These are phyloP conservation scores for Neofusicoccum sp. DNA, from an alignment of 2,329 filamentous ascomycete species.

Conservation along the genomic window DNA sequence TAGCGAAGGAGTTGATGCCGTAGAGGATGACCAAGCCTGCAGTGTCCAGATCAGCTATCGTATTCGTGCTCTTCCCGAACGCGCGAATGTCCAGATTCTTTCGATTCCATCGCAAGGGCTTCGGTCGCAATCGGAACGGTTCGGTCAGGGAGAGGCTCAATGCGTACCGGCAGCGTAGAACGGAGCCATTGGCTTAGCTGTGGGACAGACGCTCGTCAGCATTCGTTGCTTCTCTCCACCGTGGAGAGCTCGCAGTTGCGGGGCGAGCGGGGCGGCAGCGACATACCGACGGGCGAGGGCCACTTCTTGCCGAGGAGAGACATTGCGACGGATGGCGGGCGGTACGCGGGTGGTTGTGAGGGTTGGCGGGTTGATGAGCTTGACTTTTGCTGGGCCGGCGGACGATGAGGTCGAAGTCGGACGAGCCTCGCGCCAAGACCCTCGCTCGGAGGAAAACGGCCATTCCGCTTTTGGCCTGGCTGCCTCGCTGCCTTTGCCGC, in stretches of 20 bases:
- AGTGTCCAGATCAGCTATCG: not conserved
- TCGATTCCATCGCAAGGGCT: not conserved
- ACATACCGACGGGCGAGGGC: constrained; percentile 50
- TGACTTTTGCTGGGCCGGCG: constrained; percentile 22
- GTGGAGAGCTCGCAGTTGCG: not conserved
- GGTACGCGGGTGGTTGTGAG: constrained; percentile 14
- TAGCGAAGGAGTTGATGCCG: constrained; percentile 83
- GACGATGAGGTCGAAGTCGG: constrained; percentile 30
- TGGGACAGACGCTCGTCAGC: constrained; percentile 35
- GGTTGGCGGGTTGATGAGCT: constrained; percentile 18
- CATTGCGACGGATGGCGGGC: constrained; percentile 32
- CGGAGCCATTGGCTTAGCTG: constrained; percentile 86
- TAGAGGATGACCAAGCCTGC: constrained; percentile 82
- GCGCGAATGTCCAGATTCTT: not conserved
- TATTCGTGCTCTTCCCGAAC: not conserved
- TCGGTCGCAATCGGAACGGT: not conserved
- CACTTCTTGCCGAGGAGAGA: constrained; percentile 53
- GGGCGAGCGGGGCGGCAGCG: not conserved
- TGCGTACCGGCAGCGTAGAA: constrained; percentile 91
- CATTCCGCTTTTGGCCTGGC: constrained; percentile 1
- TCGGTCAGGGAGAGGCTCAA: not conserved
- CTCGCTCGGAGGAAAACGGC: constrained; percentile 11
- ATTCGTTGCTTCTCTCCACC: not conserved
- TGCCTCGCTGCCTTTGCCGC: constrained; percentile 3
- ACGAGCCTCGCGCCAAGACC: constrained; percentile 3